A percentile compares a stretch with the other conserved stretches of the same genome.
These are phyloP conservation scores for Chrysopogon serrulatus DNA, from an alignment of 176 grass and related monocot genomes.

Conservation along the genomic window DNA sequence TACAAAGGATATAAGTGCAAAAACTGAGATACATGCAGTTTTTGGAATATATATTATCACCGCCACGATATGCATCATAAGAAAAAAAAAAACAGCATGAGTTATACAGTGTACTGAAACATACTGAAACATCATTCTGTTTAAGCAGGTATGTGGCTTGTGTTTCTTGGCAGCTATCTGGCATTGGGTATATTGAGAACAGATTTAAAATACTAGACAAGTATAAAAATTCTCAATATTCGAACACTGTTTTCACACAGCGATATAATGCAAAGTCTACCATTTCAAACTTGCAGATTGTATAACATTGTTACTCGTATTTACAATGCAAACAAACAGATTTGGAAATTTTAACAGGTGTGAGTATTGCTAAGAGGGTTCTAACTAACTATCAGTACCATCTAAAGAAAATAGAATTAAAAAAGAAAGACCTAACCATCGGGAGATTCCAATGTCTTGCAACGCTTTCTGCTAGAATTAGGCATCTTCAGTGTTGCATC, in stretches of 20 bases:
- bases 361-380: neutral
- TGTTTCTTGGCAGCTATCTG: no score
- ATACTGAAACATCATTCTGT: neutral
- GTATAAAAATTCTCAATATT: neutral
- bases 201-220: neutral
- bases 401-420: neutral
- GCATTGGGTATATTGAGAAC: no score
- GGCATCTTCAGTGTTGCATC: slow-evolving; percentile 34
- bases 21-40: neutral
- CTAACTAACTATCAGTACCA: slow-evolving; percentile 9
- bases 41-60: neutral
- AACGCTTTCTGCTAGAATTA: slow-evolving; percentile 42
- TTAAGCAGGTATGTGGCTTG: neutral
- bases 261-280: neutral
- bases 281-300: neutral
- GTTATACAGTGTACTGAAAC: neutral
- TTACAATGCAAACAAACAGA: slow-evolving; percentile 3
- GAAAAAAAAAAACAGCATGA: neutral
- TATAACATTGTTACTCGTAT: neutral
- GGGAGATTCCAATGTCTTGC: slow-evolving; percentile 50
- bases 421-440: slow-evolving; percentile 29
- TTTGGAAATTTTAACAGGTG: neutral
- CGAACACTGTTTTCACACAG: neutral
- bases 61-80: neutral
- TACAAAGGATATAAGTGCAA: neutral